Conservation (phyloP, 192 early-diverging fungal species). For the Coemansia sp. region DNA sequence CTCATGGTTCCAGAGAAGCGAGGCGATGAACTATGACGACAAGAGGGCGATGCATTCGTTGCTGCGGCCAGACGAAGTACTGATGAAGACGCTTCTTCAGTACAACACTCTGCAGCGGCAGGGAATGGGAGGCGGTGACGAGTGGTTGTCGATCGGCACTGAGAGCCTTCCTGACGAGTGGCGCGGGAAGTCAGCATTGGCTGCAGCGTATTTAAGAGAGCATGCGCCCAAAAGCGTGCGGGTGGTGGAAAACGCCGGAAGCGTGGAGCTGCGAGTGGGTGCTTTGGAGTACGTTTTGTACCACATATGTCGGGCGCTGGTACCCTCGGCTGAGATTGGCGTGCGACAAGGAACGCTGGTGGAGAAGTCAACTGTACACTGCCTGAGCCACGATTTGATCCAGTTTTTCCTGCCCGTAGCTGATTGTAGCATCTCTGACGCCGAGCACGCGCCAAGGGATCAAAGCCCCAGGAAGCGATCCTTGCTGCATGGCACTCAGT, state of each 20-base stretch:
- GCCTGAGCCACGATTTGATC: conserved; percentile 40
- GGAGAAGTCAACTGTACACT: conserved; percentile 13
- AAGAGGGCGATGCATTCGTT: conserved; percentile 34
- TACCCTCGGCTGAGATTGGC: conserved; percentile 12
- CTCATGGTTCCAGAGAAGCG: conserved; percentile 46
- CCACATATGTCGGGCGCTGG: conserved; percentile 40
- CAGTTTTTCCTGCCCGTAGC: conserved; percentile 42
- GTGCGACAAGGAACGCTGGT: conserved; percentile 18
- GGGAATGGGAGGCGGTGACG: not conserved
- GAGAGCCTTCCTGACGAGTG: conserved; percentile 35
- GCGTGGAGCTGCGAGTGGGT: conserved; percentile 17
- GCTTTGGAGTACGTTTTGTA: conserved; percentile 44
- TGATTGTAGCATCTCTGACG: conserved; percentile 1
- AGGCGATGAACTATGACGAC: conserved; percentile 33
- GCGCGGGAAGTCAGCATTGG: not conserved
- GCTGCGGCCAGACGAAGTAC: conserved; percentile 35
- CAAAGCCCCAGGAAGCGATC: conserved; percentile 31
- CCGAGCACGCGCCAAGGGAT: not conserved
- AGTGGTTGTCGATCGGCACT: conserved; percentile 5
- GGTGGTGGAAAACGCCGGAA: not conserved
- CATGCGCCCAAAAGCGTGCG: not conserved
- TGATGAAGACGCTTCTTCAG: conserved; percentile 46
- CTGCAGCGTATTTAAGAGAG: not conserved
- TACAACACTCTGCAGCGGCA: conserved; percentile 46
- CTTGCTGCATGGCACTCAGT: conserved; percentile 30